These are phyloP conservation scores for Cyberlindnera misumaiensis DNA, from an alignment of 805 yeast genomes.

Conservation along the genomic window DNA sequence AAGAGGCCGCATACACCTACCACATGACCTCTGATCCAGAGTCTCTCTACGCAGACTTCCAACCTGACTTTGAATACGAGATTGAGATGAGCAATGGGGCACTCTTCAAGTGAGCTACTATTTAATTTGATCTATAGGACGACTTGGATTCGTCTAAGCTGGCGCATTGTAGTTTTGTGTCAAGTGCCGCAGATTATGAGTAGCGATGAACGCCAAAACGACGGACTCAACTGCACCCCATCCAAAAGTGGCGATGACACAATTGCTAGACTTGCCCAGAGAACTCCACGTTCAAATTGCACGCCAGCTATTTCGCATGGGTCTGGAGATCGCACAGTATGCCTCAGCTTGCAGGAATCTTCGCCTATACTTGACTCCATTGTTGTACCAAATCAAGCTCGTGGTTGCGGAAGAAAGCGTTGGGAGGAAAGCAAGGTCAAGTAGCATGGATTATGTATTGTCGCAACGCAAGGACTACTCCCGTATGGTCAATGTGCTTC, in stretches of 20 bases:
- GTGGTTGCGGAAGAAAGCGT: neutral
- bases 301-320: constrained; percentile 1
- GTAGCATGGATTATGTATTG: neutral
- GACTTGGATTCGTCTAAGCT: too few relatives aligned
- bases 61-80: constrained; percentile 57
- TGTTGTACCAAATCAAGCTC: neutral
- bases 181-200: too few relatives aligned
- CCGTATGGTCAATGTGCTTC: neutral
- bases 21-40: constrained; percentile 59
- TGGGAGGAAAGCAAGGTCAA: neutral
- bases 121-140: too few relatives aligned
- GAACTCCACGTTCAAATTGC: constrained; percentile 13
- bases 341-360: neutral
- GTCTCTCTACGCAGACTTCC: constrained; percentile 64
- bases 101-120: constrained; percentile 10
- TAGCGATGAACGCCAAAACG: too few relatives aligned
- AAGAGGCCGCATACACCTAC: constrained; percentile 62
- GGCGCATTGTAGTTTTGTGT: too few relatives aligned
- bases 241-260: too few relatives aligned
- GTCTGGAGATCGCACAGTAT: constrained; percentile 9
- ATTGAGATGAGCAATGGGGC: constrained; percentile 24
- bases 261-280: constrained; percentile 11
- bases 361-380: neutral
- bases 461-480: neutral
- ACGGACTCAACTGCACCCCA: neutral